A percentile compares a stretch with the other conserved stretches of the same genome.
Conservation (phyloP, 1,284 basidiomycete species). For the Ustilago curta region DNA sequence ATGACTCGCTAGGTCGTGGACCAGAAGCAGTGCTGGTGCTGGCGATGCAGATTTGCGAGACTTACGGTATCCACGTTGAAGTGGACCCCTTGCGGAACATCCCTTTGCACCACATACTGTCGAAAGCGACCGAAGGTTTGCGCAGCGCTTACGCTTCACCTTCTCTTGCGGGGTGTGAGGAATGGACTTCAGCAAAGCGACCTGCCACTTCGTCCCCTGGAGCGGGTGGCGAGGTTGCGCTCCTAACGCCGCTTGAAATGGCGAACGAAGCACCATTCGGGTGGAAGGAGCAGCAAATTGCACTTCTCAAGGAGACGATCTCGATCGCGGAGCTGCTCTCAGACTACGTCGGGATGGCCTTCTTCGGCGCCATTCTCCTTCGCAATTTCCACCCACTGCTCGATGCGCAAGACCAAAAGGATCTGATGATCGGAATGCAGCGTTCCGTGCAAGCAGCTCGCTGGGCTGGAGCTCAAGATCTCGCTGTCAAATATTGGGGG, state of each 20-base stretch:
- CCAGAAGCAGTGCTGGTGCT: conserved; percentile 63
- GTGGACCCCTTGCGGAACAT: conserved; percentile 53
- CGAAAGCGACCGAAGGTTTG: conserved; percentile 44
- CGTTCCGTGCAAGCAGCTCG: conserved; percentile 62
- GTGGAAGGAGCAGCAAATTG: conserved; percentile 92
- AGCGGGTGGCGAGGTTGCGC: conserved; percentile 7
- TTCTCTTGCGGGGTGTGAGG: conserved; percentile 19
- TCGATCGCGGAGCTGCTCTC: conserved; percentile 90
- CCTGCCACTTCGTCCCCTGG: background rate
- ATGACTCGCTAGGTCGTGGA: conserved; percentile 35
- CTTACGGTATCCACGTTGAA: conserved; percentile 64
- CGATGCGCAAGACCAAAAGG: conserved; percentile 59
- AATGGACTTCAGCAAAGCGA: conserved; percentile 22
- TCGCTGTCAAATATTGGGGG: conserved; percentile 69
- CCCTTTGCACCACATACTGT: conserved; percentile 58
- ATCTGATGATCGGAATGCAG: conserved; percentile 59
- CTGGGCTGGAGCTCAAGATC: conserved; percentile 50
- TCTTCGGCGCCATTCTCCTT: conserved; percentile 52
- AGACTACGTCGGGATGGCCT: conserved; percentile 73
- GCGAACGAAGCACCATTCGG: conserved; percentile 74
- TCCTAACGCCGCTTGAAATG: conserved; percentile 41
- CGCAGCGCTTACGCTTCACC: conserved; percentile 52
- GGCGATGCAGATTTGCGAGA: conserved; percentile 65
- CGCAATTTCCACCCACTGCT: conserved; percentile 46
- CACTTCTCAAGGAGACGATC: conserved; percentile 88